These are phyloP conservation scores for Botrytis squamosa DNA, from an alignment of 2,329 filamentous ascomycete genomes.

Conservation along the genomic window DNA sequence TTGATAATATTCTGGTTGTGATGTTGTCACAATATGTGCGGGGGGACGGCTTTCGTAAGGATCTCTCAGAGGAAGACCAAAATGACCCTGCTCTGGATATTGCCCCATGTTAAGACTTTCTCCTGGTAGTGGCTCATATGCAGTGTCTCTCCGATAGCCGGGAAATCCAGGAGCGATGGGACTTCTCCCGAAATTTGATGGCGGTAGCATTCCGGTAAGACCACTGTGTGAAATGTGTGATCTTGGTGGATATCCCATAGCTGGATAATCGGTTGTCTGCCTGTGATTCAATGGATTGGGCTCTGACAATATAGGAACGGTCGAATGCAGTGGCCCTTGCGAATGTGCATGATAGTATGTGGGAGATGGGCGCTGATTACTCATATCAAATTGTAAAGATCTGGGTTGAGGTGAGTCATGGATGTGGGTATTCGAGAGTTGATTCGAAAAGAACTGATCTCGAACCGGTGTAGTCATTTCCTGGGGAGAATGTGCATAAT, in stretches of 20 bases:
- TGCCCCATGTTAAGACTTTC: slow-evolving; percentile 4
- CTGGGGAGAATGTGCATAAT: slow-evolving; percentile 21
- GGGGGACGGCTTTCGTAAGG: slow-evolving; percentile 9
- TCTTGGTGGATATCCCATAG: slow-evolving; percentile 10
- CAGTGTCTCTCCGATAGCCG: slow-evolving; percentile 8
- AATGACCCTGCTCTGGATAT: slow-evolving; percentile 10
- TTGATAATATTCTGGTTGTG: slow-evolving; percentile 8
- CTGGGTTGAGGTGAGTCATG: slow-evolving; percentile 15
- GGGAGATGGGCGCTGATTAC: slow-evolving; percentile 13
- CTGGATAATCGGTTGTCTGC: slow-evolving; percentile 4
- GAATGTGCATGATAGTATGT: slow-evolving; percentile 13
- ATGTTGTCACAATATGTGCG: slow-evolving; percentile 10
- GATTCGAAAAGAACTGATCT: slow-evolving; percentile 18
- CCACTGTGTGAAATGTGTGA: background rate
- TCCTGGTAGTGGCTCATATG: slow-evolving; percentile 3
- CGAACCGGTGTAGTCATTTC: slow-evolving; percentile 18
- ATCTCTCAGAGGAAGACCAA: background rate
- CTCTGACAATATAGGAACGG: slow-evolving; percentile 1
- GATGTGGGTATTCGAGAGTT: slow-evolving; percentile 18
- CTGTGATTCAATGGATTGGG: slow-evolving; percentile 12
- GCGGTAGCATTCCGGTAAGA: slow-evolving; percentile 8
- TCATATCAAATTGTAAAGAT: slow-evolving; percentile 15
- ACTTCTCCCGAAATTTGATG: background rate
- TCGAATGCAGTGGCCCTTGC: slow-evolving; percentile 7
- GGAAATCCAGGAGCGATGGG: background rate